Evolutionary conservation across 441 rosid species (phyloP).

Genomic region (Pelargonium myrrhifolium): DNA sequence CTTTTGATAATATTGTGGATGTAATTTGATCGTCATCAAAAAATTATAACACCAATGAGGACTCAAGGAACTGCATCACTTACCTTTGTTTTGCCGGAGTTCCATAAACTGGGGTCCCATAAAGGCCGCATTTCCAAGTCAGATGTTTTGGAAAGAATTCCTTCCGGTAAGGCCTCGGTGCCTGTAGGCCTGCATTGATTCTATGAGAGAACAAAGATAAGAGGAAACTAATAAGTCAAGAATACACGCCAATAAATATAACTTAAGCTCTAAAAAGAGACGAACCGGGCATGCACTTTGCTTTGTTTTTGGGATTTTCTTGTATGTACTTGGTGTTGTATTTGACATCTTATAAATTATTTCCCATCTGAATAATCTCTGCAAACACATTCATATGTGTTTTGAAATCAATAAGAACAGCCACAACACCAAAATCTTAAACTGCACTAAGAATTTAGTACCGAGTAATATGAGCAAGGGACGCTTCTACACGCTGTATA

Average conservation of each 20-base stretch:
- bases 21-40: not conserved
- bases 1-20: not conserved
- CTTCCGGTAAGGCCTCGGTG: conserved; percentile 47
- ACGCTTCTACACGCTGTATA: not conserved
- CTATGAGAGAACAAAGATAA: conserved; percentile 16
- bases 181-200: conserved; percentile 44
- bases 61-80: not conserved
- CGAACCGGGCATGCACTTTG: conserved; percentile 52
- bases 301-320: not conserved
- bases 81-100: conserved; percentile 24
- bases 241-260: not conserved
- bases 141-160: conserved; percentile 38
- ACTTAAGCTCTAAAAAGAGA: not conserved
- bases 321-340: not conserved
- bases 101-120: conserved; percentile 37
- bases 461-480: too few relatives aligned
- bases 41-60: not conserved
- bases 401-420: not conserved
- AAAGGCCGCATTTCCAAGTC: conserved; percentile 57
- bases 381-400: conserved; percentile 23
- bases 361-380: conserved; percentile 53
- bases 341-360: conserved; percentile 26
- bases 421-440: not conserved
- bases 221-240: not conserved
- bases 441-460: not conserved